Conservation (phyloP, 306 rosid genomes). For the Dalbergia cultrata region DNA sequence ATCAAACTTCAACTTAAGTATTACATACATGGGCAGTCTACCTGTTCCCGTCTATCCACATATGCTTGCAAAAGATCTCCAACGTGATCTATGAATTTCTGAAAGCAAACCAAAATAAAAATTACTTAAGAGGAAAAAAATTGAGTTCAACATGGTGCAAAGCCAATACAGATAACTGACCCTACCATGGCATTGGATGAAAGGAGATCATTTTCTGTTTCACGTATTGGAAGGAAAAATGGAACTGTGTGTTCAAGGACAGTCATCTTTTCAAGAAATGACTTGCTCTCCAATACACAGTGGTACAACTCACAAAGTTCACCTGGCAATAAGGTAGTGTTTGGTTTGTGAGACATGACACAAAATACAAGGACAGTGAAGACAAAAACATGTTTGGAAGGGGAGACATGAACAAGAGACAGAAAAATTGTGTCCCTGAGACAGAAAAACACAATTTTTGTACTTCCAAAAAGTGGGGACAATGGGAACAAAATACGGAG, state of each 20-base stretch:
- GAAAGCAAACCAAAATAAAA: constrained; percentile 52
- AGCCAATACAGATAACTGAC: constrained; percentile 50
- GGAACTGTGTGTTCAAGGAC: constrained; percentile 94
- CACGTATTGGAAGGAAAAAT: constrained; percentile 85
- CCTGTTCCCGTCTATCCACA: constrained; percentile 99
- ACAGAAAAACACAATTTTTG: too few relatives aligned
- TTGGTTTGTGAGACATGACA: too few relatives aligned
- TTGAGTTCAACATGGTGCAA: constrained; percentile 44
- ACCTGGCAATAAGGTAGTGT: constrained; percentile 75
- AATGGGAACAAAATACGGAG: too few relatives aligned
- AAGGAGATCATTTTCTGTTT: constrained; percentile 88
- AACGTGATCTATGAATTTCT: constrained; percentile 92
- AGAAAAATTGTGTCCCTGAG: too few relatives aligned
- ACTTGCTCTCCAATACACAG: constrained; percentile 95
- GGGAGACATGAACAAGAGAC: too few relatives aligned
- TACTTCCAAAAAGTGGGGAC: too few relatives aligned
- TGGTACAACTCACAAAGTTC: constrained; percentile 86
- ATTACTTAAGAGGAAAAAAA: constrained; percentile 38
- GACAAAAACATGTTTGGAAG: too few relatives aligned
- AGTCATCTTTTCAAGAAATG: constrained; percentile 95
- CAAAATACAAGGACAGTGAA: too few relatives aligned
- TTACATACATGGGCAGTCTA: constrained; percentile 56
- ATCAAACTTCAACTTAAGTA: constrained; percentile 38
- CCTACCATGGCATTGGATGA: constrained; percentile 90
- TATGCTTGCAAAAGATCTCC: constrained; percentile 96